Percentiles rank a stretch among this genome's conserved stretches.
phyloP scores from a whole-genome alignment of 306 rosid genomes.

The Glycine latifolia region DNA sequence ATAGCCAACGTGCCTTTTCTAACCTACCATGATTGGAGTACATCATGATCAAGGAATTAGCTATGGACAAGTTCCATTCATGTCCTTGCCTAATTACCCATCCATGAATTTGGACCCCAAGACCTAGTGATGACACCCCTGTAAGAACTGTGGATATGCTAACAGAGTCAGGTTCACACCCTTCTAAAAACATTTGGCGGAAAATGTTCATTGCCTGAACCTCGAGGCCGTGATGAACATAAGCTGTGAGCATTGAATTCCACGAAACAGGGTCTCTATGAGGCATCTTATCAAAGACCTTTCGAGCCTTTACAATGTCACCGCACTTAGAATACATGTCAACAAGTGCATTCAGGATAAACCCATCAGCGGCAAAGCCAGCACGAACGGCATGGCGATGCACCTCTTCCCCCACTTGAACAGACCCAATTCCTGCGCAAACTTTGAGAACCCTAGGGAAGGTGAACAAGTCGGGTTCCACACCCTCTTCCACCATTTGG shows the following conservation, averaged over 20 bases:
- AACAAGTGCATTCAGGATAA: slow-evolving; percentile 84
- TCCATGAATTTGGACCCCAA: slow-evolving; percentile 76
- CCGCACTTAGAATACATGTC: slow-evolving; percentile 96
- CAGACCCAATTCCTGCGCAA: slow-evolving; percentile 80
- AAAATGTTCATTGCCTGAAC: slow-evolving; percentile 63
- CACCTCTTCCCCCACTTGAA: slow-evolving; percentile 81
- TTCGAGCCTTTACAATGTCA: slow-evolving; percentile 82
- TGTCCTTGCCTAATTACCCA: slow-evolving; percentile 70
- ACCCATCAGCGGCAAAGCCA: slow-evolving; percentile 65
- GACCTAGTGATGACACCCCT: slow-evolving; percentile 47
- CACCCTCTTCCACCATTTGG: slow-evolving; percentile 88
- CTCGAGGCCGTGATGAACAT: slow-evolving; percentile 72
- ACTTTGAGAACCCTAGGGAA: slow-evolving; percentile 87
- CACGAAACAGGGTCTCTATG: slow-evolving; percentile 77
- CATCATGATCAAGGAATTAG: slow-evolving; percentile 69
- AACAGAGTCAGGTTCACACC: slow-evolving; percentile 67
- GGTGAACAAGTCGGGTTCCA: slow-evolving; percentile 73
- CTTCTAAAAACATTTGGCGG: slow-evolving; percentile 65
- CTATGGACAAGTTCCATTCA: slow-evolving; percentile 74
- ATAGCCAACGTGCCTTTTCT: slow-evolving; percentile 63
- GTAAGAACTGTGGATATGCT: slow-evolving; percentile 68
- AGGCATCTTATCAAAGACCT: slow-evolving; percentile 63
- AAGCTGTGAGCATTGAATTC: slow-evolving; percentile 85
- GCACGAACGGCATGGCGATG: slow-evolving; percentile 70
- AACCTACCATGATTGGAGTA: slow-evolving; percentile 72